Conservation (phyloP, 805 yeast species). For the Yarrowia sp. region DNA sequence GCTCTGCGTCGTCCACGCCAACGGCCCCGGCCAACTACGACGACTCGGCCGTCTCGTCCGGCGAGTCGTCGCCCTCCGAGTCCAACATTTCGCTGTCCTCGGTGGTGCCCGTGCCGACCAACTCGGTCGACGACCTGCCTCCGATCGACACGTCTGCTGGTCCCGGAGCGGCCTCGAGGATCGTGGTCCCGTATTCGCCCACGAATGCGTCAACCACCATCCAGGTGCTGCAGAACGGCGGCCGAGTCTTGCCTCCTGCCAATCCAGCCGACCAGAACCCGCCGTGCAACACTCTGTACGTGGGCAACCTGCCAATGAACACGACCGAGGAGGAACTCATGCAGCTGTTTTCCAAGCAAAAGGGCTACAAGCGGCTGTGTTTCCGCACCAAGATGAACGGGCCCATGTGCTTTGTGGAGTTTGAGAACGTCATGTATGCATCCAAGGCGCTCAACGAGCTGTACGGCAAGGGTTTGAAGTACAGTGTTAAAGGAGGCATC, state of each 20-base stretch:
- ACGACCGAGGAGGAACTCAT: slow-evolving; percentile 93
- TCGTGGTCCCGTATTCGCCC: slow-evolving; percentile 49
- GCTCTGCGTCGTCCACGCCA: not conserved
- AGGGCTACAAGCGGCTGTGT: slow-evolving; percentile 90
- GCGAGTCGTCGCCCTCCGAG: slow-evolving; percentile 32
- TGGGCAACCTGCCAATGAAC: slow-evolving; percentile 96
- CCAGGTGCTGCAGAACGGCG: slow-evolving; percentile 52
- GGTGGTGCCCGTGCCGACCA: slow-evolving; percentile 29
- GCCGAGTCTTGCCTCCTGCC: slow-evolving; percentile 60
- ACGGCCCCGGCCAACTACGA: slow-evolving; percentile 33
- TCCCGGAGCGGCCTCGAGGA: slow-evolving; percentile 40
- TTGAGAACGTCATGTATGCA: slow-evolving; percentile 93
- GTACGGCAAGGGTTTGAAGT: slow-evolving; percentile 89
- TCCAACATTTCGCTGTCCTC: slow-evolving; percentile 23
- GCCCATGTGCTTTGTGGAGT: slow-evolving; percentile 99
- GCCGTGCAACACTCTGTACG: slow-evolving; percentile 96
- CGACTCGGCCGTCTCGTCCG: slow-evolving; percentile 13
- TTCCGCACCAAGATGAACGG: slow-evolving; percentile 88
- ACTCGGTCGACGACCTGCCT: slow-evolving; percentile 36
- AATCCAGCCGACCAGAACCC: slow-evolving; percentile 99
- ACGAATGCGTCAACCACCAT: slow-evolving; percentile 48
- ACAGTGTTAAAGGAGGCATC: slow-evolving; percentile 92
- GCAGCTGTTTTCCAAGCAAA: slow-evolving; percentile 82
- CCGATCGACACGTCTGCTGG: slow-evolving; percentile 38
- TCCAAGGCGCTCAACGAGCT: slow-evolving; percentile 92